Evolutionary conservation across 495 filamentous ascomycete species (phyloP), one percentile per base, ranked within the genome.

Genomic region (Amphirosellinia nigrospora): DNA sequence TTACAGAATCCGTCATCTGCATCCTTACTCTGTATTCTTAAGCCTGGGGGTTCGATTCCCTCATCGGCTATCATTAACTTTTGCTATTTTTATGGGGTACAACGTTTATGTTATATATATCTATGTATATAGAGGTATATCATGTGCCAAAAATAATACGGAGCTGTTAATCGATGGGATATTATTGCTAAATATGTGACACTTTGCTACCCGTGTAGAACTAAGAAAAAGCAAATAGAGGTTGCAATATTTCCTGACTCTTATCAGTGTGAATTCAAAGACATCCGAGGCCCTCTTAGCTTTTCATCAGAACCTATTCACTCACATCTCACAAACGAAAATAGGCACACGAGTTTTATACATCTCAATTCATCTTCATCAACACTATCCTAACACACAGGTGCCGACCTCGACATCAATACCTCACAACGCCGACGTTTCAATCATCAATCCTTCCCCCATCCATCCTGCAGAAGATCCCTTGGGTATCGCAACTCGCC

Each of bases 351-450:
- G n/a, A n/a, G n/a, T n/a, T n/a, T n/a, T n/a, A n/a, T n/a, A n/a
- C n/a, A 60, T 60, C 11, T 26, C 9, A 32, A 58, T 36, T 58
- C 32, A 58, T 58, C 26, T 21, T 21, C 23, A 63, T 63, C 60
- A 19, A 21, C 38, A 7, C 1, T 30, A 32, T 43, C 58, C 11
- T 6, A 15, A 43, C 5, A 26, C 1, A 61, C 9, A 41, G 58
- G 21, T 16, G 50, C 50, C 39, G 26, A 46, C n/a, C n/a, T n/a
- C n/a, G n/a, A n/a, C n/a, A n/a, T 32, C 13, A 3, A 16, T 46
- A 32, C 46, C 26, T 45, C 21, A 6, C 38, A 23, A 43, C 41
- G 59, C 38, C 39, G n/a, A 41, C 36, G 28, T 62, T 43, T 43
- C 61, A 64, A 50, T 19, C 61, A 64, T 58, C 55, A 21, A 36